Base-by-base conservation (phyloP, 2,329 filamentous ascomycete species). In the Sporothrix luriei region DNA sequence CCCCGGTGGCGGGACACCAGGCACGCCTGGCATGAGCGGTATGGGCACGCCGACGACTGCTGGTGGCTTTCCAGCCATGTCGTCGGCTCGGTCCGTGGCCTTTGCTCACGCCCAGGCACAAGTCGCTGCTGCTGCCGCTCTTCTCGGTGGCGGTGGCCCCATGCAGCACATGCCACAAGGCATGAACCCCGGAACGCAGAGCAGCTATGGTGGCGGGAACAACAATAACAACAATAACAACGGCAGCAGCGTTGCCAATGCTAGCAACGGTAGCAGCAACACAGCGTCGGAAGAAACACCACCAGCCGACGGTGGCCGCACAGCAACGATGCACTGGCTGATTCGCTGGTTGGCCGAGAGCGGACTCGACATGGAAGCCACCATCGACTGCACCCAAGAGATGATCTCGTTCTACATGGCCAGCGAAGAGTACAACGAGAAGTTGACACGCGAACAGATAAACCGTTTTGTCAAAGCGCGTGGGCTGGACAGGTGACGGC, bases 331-430 rank as follows among this genome's bases (percentile, higher is more conserved):
- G 52, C 85, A 87, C 75, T 81, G 84, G 46, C 87, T 86, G 71
- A 86, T 92, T 11, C 86, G 87, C 52, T 97, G 93, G 90, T 83
- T 97, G 69, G 91, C 93, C 0, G 93, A 97, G 77, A 95, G 92
- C 75, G 90, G 88, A 69, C 87, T 97, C 55, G 92, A 96, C 75
- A 91, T 97, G 75, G 88, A 92, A 73, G 90, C 89, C 43, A 90
- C 96, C 78, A 90, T 97, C 66, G 92, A 97, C 79, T 93, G 91
- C 76, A 94, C 92, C 0, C 94, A 97, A 79, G 94, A 97, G 80
- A 86, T 97, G 72, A 92, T 97, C 68, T 94, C 92, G 3, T 87
- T 97, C 73, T 97, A 97, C 77, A 92, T 96, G 76, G 86, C 82
- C 71, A 82, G 86, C 66, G 86, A 88, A 75, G 82, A 86, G 74